Percentiles rank a stretch among this genome's conserved stretches.
These are phyloP conservation scores for Cutaneotrichosporon sp. DNA, from an alignment of 1,284 basidiomycete species.

Conservation along the genomic window DNA sequence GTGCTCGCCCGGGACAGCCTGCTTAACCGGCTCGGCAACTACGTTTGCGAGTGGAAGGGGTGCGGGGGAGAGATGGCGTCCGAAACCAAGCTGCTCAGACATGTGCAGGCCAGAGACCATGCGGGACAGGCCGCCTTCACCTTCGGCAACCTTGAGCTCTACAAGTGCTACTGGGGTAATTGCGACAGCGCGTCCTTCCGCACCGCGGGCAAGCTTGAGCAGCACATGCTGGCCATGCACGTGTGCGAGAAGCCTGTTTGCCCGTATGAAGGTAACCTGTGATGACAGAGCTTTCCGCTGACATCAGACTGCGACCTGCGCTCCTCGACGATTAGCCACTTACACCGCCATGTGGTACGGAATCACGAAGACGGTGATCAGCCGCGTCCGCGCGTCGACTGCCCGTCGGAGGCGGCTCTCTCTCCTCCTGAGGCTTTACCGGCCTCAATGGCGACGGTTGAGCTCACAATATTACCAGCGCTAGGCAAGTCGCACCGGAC, in stretches of 20 bases:
- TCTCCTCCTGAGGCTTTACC: slow-evolving; percentile 19
- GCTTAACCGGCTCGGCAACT: slow-evolving; percentile 28
- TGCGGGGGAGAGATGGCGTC: slow-evolving; percentile 38
- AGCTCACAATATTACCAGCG: slow-evolving; percentile 33
- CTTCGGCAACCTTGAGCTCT: slow-evolving; percentile 14
- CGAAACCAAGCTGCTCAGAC: slow-evolving; percentile 33
- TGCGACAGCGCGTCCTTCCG: slow-evolving; percentile 40
- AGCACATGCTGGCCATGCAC: slow-evolving; percentile 40
- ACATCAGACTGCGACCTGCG: slow-evolving; percentile 29
- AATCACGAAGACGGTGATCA: slow-evolving; percentile 28
- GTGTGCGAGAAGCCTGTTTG: slow-evolving; percentile 33
- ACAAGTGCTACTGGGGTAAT: slow-evolving; percentile 36
- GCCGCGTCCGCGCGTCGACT: slow-evolving; percentile 28
- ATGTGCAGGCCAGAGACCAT: slow-evolving; percentile 31
- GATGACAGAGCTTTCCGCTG: not conserved
- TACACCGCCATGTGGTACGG: slow-evolving; percentile 34
- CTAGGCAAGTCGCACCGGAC: slow-evolving; percentile 21
- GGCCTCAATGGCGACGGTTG: slow-evolving; percentile 23
- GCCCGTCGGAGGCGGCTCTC: slow-evolving; percentile 13
- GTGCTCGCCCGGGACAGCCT: slow-evolving; percentile 32
- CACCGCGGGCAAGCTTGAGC: slow-evolving; percentile 24
- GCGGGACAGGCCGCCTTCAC: slow-evolving; percentile 28
- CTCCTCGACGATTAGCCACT: slow-evolving; percentile 34
- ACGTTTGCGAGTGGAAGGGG: slow-evolving; percentile 41
- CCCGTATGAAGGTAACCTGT: slow-evolving; percentile 26